A percentile compares a stretch with the other conserved stretches of the same genome.
Evolutionary conservation across 1,284 basidiomycete species (phyloP).

Genomic region (Acaromyces ingoldii): DNA sequence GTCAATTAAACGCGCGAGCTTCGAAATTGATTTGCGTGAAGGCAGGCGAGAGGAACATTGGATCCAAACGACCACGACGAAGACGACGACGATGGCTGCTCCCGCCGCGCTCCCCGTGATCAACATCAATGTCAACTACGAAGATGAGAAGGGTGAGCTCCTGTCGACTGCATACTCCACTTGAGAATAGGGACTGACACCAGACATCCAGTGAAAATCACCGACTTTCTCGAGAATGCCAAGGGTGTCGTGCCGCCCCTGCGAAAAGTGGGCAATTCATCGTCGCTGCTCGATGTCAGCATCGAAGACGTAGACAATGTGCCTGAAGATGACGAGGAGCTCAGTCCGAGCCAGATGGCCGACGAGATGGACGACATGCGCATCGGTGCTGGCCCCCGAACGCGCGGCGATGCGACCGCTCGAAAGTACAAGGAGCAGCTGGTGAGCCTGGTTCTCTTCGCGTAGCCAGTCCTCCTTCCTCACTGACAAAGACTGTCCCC

Average conservation of each 20-base stretch:
- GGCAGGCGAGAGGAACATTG: no score
- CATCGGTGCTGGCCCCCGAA: background rate
- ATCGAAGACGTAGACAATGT: constrained; percentile 1
- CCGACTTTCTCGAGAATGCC: constrained; percentile 41
- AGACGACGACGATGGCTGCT: background rate
- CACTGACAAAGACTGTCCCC: constrained; percentile 8
- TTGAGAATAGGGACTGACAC: background rate
- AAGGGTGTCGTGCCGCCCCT: constrained; percentile 20
- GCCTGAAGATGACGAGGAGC: constrained; percentile 9
- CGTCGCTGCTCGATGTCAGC: constrained; percentile 21
- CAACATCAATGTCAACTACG: constrained; percentile 58
- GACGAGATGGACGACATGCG: constrained; percentile 11
- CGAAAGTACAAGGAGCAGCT: constrained; percentile 83
- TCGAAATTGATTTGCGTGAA: no score
- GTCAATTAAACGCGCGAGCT: no score
- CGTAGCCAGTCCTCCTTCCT: background rate
- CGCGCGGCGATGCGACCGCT: constrained; percentile 2
- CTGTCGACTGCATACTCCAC: background rate
- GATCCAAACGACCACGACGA: no score
- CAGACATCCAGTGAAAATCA: constrained; percentile 27
- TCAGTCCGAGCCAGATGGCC: constrained; percentile 12
- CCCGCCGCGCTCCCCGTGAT: constrained; percentile 55
- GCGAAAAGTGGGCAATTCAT: background rate
- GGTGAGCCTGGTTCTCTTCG: constrained; percentile 56
- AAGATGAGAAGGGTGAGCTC: constrained; percentile 54